A percentile compares a stretch with the other conserved stretches of the same genome.
Evolutionary conservation across 768 basidiomycete species (phyloP).

Genomic region (Leucocoprinus leucothites): DNA sequence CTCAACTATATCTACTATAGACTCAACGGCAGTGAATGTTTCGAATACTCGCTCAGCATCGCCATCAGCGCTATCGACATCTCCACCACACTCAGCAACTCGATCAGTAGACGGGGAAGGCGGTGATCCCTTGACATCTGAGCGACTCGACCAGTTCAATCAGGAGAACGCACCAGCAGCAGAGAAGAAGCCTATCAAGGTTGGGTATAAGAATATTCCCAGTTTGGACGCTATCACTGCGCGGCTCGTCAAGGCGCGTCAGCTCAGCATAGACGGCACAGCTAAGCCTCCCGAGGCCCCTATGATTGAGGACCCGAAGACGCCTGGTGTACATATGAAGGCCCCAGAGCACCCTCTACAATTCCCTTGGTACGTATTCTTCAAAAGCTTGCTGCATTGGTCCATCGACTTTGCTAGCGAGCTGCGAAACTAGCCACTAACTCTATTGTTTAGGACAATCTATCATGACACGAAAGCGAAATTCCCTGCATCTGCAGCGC

Average conservation of each 20-base stretch:
- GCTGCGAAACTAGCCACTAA: neutral
- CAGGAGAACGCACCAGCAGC: conserved; percentile 40
- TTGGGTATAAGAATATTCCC: conserved; percentile 89
- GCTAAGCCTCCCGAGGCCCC: conserved; percentile 73
- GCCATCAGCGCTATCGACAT: conserved; percentile 50
- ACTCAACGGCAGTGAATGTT: conserved; percentile 66
- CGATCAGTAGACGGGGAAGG: conserved; percentile 19
- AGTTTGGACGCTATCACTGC: conserved; percentile 83
- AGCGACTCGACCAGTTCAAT: conserved; percentile 63
- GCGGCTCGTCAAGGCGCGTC: conserved; percentile 65
- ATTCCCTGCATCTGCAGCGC: conserved; percentile 40
- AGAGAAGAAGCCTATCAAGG: conserved; percentile 24
- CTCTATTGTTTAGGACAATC: conserved; percentile 60
- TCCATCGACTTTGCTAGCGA: neutral
- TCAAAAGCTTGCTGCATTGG: neutral
- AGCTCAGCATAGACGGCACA: conserved; percentile 62
- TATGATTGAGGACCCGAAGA: conserved; percentile 81
- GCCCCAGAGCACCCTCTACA: conserved; percentile 84
- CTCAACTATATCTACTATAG: conserved; percentile 50
- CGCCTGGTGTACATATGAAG: conserved; percentile 66
- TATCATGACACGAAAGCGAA: conserved; percentile 87
- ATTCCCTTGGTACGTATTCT: conserved; percentile 65
- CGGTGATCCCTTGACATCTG: conserved; percentile 60
- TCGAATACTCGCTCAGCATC: conserved; percentile 68
- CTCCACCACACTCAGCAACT: conserved; percentile 32